phyloP scores from a whole-genome alignment of 2,329 filamentous ascomycete genomes.

The Paraphaeosphaeria minitans region DNA sequence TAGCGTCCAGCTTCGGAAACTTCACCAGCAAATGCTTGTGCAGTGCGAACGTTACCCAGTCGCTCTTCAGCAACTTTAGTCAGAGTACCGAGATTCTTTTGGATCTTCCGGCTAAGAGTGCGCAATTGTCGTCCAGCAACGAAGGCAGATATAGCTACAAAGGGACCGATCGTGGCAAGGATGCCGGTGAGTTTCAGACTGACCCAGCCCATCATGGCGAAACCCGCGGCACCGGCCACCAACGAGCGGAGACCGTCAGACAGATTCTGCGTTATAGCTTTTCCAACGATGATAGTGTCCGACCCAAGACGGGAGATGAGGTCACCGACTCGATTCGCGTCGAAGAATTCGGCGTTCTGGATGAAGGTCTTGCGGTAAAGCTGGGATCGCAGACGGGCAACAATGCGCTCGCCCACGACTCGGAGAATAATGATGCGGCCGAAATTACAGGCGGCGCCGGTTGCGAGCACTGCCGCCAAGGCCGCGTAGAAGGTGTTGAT shows the following conservation, averaged over 20 bases:
- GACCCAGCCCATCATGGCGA: slow-evolving; percentile 94
- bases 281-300: slow-evolving; percentile 96
- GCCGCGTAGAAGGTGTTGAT: slow-evolving; percentile 87
- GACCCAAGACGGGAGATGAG: slow-evolving; percentile 93
- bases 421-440: slow-evolving; percentile 89
- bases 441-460: slow-evolving; percentile 91
- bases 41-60: slow-evolving; percentile 95
- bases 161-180: slow-evolving; percentile 84
- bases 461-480: slow-evolving; percentile 72
- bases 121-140: slow-evolving; percentile 89
- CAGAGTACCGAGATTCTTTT: slow-evolving; percentile 88
- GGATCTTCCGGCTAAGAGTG: slow-evolving; percentile 87
- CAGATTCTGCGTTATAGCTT: slow-evolving; percentile 96
- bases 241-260: slow-evolving; percentile 92
- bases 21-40: slow-evolving; percentile 94
- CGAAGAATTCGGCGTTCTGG: slow-evolving; percentile 99
- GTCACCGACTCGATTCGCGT: slow-evolving; percentile 95
- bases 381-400: slow-evolving; percentile 84
- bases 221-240: slow-evolving; percentile 87
- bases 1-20: slow-evolving; percentile 88
- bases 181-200: slow-evolving; percentile 89
- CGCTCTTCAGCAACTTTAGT: slow-evolving; percentile 98
- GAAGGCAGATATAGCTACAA: slow-evolving; percentile 87
- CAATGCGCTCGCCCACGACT: slow-evolving; percentile 93
- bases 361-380: slow-evolving; percentile 90